Evolutionary conservation across 2,329 filamentous ascomycete species (phyloP), one percentile per base, ranked within the genome.

Genomic region (Bimuria novae-zelandiae): DNA sequence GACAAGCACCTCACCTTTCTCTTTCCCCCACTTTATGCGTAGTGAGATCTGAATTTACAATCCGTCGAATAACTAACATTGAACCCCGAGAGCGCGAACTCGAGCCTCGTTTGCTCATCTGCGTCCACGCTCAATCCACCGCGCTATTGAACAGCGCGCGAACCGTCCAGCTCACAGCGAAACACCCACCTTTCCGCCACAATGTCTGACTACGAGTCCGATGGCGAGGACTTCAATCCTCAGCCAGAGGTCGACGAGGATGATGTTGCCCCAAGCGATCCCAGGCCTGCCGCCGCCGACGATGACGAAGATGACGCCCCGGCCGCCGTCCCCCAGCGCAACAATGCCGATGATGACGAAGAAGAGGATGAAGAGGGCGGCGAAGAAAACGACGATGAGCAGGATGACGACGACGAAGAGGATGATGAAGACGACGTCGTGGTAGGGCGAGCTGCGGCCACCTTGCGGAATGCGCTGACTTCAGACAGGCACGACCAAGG

Each of bases 181-280:
- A 22, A 23, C 11, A 35, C 29, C 19, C 29, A 33, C 16, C 22
- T 17, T 47, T 7, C 19, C 6, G 16, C 23, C 22, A 47, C 22
- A 12, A 47, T 47, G 44, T 47, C 44, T 22, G 44, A 47, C 44
- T 47, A 37, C 22, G 44, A 47, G 8, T 47, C 44, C 16, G 44
- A 47, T 14, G 44, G 30, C 22, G 44, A 47, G 22, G 30, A 47
- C 33, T 47, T 47, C 44, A 47, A 47, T 16, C 44, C 44, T 33
- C 44, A 47, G 44, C 44, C 44, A 3, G 44, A 47, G 23, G 44
- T 47, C 16, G 44, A 47, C 17, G 44, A 47, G 44, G 44, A 47
- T 29, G 44, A 47, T 12, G 33, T 47, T 6, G 5, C 17, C 23
- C 3, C 44, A 29, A 37, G 33, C 23, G 23, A 23, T 21, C 22